phyloP scores from a whole-genome alignment of 345 rosid genomes.

The Eucalyptus cladocalyx region DNA sequence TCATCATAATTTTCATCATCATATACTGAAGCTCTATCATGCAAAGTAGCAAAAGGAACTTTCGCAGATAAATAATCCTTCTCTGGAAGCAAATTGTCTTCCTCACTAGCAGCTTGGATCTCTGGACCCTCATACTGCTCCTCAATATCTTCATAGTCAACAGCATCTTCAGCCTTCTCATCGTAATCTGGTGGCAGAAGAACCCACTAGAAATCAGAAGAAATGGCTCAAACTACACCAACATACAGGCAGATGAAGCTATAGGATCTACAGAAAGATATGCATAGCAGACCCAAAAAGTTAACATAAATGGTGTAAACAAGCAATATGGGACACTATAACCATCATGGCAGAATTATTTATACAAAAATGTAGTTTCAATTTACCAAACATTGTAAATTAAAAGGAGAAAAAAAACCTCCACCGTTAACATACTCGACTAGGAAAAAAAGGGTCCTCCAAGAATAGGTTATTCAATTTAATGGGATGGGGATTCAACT shows the following conservation, averaged over 20 bases:
- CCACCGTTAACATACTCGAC: background rate
- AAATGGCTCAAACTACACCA: background rate
- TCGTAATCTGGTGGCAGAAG: constrained; percentile 54
- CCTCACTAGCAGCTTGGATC: constrained; percentile 66
- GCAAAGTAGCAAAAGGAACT: constrained; percentile 32
- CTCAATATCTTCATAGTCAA: constrained; percentile 92
- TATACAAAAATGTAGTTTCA: background rate
- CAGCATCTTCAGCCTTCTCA: constrained; percentile 89
- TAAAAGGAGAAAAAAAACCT: background rate
- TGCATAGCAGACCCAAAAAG: background rate
- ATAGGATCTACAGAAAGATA: background rate
- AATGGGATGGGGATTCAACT: background rate
- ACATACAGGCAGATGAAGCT: background rate
- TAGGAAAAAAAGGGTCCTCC: background rate
- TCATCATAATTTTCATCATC: constrained; percentile 96
- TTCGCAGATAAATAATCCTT: constrained; percentile 51
- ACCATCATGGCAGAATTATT: background rate
- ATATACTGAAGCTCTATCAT: constrained; percentile 37
- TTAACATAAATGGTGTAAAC: background rate
- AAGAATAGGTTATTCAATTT: background rate
- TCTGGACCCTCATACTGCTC: constrained; percentile 96
- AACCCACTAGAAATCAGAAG: constrained; percentile 14
- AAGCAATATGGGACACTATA: background rate
- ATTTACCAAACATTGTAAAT: background rate
- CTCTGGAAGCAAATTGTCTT: constrained; percentile 66